phyloP scores from a whole-genome alignment of 1,284 basidiomycete genomes.

The Golubevia pallescens region DNA sequence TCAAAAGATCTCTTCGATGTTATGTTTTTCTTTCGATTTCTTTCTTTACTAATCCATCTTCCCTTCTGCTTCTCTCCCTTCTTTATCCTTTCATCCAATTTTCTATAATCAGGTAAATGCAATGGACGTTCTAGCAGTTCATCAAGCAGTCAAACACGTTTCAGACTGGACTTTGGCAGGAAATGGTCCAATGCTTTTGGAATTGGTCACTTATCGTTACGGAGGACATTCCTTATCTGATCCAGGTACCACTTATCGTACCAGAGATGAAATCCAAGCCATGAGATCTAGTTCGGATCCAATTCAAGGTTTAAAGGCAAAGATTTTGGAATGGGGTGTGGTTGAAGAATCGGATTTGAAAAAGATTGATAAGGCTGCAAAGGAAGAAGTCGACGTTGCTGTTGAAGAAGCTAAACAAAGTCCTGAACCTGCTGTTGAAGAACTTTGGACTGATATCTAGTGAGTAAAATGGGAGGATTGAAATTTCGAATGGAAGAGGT shows the following conservation, averaged over 20 bases:
- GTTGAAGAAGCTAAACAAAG: slow-evolving; percentile 61
- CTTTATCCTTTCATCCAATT: not conserved
- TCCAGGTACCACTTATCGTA: slow-evolving; percentile 63
- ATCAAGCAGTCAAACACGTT: slow-evolving; percentile 52
- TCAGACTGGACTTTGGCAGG: slow-evolving; percentile 51
- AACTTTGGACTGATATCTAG: slow-evolving; percentile 58
- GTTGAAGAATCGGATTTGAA: slow-evolving; percentile 57
- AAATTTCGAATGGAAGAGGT: not conserved
- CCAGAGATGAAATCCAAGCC: slow-evolving; percentile 62
- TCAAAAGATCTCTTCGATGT: no score
- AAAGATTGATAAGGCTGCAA: slow-evolving; percentile 63
- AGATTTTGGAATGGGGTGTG: slow-evolving; percentile 61
- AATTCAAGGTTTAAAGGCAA: slow-evolving; percentile 63
- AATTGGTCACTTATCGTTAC: slow-evolving; percentile 64
- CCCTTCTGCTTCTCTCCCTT: not conserved
- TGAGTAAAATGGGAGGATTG: slow-evolving; percentile 20
- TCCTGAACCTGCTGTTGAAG: slow-evolving; percentile 41
- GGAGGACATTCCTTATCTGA: slow-evolving; percentile 64
- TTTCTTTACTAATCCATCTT: not conserved
- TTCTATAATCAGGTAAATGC: slow-evolving; percentile 38
- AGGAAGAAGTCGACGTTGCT: slow-evolving; percentile 61
- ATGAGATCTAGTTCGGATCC: slow-evolving; percentile 61
- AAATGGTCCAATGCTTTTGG: slow-evolving; percentile 60
- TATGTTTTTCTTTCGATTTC: no score
- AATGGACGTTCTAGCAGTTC: slow-evolving; percentile 62